Base-by-base conservation (phyloP, 805 yeast species). In the Ogataea nonfermentans region DNA sequence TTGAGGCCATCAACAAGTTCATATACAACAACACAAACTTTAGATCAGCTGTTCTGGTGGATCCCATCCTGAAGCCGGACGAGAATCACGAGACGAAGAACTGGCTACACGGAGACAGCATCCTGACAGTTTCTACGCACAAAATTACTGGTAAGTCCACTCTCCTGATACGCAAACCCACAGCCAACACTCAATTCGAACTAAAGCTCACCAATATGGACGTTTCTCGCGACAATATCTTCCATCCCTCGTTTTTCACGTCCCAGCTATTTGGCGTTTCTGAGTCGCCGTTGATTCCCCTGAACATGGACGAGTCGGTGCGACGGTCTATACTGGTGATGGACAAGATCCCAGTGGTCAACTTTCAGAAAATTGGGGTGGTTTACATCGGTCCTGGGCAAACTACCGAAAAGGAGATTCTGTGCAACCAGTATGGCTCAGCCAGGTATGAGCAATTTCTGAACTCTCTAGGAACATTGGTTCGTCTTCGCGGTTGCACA, bases 321-420 rank as follows among this genome's bases (percentile, higher is more conserved):
- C 50, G 55, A 2, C 67, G 84, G 22, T 84, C 90, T 0, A 55
- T 88, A 13, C 58, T 72, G 5, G 70, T 79, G 12, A 67, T 88
- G 43, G 95, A 87, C 52, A 63, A 89, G 12, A 78, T 84, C 1
- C 95, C 96, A 0, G 79, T 81, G 6, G 83, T 84, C 4, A 84
- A 81, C 32, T 81, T 81, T 50, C 87, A 81, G 58, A 88, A 87
- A 56, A 74, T 84, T 27, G 96, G 96, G 1, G 65, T 88, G 14
- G 53, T 88, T 14, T 88, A 87, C 56, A 76, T 87, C 49, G 91
- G 79, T 0, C 79, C 77, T 0, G 75, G 76, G 8, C 96, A 88
- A 56, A 56, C 56, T 2, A 63, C 65, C 0, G 96, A 88, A 55
- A 54, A 54, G 0, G 86, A 83, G 35, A 80, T 88, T 17, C 62